Conservation (phyloP, 257 asterid species). For the Solanum tarapatanum region DNA sequence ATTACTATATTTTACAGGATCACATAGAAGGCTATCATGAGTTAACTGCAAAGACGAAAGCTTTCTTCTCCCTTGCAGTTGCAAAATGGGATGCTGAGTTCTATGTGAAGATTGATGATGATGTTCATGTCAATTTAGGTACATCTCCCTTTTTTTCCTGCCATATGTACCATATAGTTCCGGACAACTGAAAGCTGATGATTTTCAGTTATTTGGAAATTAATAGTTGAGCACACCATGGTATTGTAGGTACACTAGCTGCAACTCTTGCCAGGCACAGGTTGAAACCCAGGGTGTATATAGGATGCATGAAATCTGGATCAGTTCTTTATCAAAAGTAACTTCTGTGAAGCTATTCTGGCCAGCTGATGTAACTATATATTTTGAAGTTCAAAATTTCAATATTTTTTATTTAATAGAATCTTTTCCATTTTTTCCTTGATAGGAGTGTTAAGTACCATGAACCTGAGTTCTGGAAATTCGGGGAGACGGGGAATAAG, state of each 20-base stretch:
- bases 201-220: neutral
- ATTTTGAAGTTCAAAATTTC: neutral
- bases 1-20: conserved; percentile 21
- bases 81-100: conserved; percentile 72
- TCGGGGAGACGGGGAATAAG: neutral
- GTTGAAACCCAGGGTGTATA: conserved; percentile 38
- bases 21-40: conserved; percentile 83
- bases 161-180: neutral
- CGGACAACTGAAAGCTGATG: neutral
- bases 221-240: neutral
- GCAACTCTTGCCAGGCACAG: conserved; percentile 49
- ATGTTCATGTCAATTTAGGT: conserved; percentile 83
- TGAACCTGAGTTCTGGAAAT: conserved; percentile 3
- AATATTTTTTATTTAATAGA: neutral
- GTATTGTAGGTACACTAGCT: conserved; percentile 40
- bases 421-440: neutral
- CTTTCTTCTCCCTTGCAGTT: conserved; percentile 62
- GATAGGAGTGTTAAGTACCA: neutral
- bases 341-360: neutral
- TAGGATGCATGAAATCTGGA: conserved; percentile 63
- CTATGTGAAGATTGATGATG: conserved; percentile 72
- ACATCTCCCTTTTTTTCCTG: neutral
- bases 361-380: neutral
- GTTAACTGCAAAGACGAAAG: conserved; percentile 68
- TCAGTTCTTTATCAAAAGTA: conserved; percentile 51